Evolutionary conservation across 345 rosid species (phyloP).

Genomic region (Turnera subulata): DNA sequence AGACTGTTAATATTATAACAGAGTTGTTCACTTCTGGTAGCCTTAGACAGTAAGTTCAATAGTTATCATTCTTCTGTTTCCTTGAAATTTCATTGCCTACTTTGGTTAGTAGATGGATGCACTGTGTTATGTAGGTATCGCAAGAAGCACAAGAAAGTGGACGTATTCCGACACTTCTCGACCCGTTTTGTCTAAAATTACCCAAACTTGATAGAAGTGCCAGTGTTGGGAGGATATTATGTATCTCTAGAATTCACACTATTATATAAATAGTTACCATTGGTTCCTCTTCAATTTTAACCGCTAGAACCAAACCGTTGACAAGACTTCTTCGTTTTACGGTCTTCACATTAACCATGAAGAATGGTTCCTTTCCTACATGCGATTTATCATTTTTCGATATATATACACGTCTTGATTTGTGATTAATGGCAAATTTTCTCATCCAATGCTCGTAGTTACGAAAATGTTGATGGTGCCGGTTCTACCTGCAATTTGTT

Average conservation of each 20-base stretch:
- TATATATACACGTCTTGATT: too few relatives aligned
- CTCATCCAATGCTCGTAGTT: not conserved
- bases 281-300: slow-evolving; percentile 4
- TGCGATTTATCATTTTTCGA: too few relatives aligned
- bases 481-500: too few relatives aligned
- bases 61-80: not conserved
- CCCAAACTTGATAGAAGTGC: slow-evolving; percentile 17
- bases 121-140: slow-evolving; percentile 10
- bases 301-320: not conserved
- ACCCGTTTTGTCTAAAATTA: slow-evolving; percentile 9
- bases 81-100: slow-evolving; percentile 7
- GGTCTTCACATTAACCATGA: too few relatives aligned
- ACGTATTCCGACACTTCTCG: slow-evolving; percentile 11
- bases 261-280: slow-evolving; percentile 26
- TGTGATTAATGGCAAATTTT: not conserved
- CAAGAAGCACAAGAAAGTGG: slow-evolving; percentile 21
- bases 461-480: too few relatives aligned
- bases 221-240: slow-evolving; percentile 13
- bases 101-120: slow-evolving; percentile 15
- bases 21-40: slow-evolving; percentile 23
- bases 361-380: too few relatives aligned
- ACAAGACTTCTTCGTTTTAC: too few relatives aligned
- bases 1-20: slow-evolving; percentile 22
- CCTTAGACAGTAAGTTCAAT: slow-evolving; percentile 17
- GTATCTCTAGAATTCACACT: slow-evolving; percentile 19